Conservation (phyloP, 1,284 basidiomycete species). For the Marasmius tenuissimus region DNA sequence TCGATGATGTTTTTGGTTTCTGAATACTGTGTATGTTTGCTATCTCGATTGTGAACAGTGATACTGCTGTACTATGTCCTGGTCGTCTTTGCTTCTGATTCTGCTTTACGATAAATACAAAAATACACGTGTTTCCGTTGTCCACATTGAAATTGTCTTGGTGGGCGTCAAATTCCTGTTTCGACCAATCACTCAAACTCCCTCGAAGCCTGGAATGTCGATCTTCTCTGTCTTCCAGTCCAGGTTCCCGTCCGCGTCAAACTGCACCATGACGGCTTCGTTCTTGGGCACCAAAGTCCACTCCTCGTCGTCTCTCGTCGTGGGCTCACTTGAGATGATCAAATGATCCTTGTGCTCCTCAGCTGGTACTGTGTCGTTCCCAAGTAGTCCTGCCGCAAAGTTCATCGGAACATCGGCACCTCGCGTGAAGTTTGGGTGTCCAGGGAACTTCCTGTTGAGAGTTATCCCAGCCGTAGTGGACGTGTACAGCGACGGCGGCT, state of each 20-base stretch:
- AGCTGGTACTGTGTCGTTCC: background rate
- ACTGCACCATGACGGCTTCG: background rate
- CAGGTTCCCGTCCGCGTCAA: background rate
- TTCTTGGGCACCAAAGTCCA: constrained; percentile 3
- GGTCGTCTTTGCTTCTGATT: no score
- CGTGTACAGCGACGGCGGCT: background rate
- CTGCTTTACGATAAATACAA: no score
- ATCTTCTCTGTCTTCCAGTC: background rate
- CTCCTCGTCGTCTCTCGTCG: background rate
- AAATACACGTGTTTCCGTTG: no score
- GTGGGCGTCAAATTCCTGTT: no score
- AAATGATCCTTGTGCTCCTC: background rate
- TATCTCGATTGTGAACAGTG: no score
- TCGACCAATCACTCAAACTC: no score
- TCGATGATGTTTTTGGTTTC: no score
- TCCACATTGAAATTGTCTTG: no score
- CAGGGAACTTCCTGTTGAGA: background rate
- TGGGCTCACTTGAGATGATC: constrained; percentile 1
- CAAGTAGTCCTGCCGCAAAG: background rate
- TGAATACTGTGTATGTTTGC: no score
- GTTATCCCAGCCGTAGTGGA: background rate
- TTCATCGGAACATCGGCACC: background rate
- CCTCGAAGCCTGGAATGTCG: background rate
- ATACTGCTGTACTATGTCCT: no score
- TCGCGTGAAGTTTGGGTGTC: background rate